A percentile compares a stretch with the other conserved stretches of the same genome.
phyloP scores from a whole-genome alignment of 1,139 yeast genomes.

The Hansenula anomala region DNA sequence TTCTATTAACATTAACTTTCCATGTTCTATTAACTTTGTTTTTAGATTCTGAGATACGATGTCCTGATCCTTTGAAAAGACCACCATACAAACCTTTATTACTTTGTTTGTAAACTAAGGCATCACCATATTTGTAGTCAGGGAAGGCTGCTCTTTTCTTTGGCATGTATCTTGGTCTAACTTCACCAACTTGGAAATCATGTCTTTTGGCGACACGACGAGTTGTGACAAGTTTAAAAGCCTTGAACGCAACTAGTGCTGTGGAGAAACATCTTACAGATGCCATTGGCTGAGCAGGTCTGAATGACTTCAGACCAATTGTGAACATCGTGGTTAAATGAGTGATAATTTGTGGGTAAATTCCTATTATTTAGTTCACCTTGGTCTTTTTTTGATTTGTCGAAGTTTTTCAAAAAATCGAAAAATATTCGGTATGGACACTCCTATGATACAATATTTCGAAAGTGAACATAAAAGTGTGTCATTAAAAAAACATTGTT shows the following conservation, averaged over 20 bases:
- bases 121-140: constrained; percentile 76
- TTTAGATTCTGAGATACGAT: constrained; percentile 71
- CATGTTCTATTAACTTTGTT: constrained; percentile 75
- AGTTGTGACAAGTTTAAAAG: constrained; percentile 17
- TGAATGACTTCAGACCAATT: constrained; percentile 8
- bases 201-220: constrained; percentile 34
- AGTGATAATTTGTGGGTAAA: background rate
- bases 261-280: constrained; percentile 16
- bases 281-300: constrained; percentile 8
- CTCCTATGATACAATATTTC: constrained; percentile 3
- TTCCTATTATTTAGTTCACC: background rate
- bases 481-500: no score
- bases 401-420: constrained; percentile 1
- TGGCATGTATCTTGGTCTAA: constrained; percentile 45
- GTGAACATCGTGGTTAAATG: background rate
- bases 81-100: constrained; percentile 92
- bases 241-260: constrained; percentile 6
- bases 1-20: constrained; percentile 73
- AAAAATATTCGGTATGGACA: constrained; percentile 5
- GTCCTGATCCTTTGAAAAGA: constrained; percentile 70
- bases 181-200: constrained; percentile 38
- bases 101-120: constrained; percentile 74
- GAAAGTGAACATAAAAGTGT: no score
- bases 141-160: constrained; percentile 51
- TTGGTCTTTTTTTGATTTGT: background rate